phyloP scores from a whole-genome alignment of 805 yeast genomes.

The Kodamaea laetipori region DNA sequence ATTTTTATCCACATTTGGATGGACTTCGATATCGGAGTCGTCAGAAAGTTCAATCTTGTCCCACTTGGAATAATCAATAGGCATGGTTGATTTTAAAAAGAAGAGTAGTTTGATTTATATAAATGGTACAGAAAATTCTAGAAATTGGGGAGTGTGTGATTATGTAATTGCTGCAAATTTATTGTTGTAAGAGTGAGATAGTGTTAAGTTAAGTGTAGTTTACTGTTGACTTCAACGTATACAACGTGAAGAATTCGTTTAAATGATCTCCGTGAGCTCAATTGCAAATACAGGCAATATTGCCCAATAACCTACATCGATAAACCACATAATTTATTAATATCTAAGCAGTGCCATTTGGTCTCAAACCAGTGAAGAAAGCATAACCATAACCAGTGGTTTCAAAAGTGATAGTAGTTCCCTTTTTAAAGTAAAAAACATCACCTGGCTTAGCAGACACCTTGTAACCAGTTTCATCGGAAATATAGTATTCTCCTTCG shows the following conservation, averaged over 20 bases:
- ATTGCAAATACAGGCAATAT: too few relatives aligned
- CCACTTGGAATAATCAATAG: slow-evolving; percentile 96
- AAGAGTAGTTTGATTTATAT: not conserved
- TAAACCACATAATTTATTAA: not conserved
- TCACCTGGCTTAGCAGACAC: slow-evolving; percentile 65
- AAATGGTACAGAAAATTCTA: not conserved
- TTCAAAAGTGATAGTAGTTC: slow-evolving; percentile 60
- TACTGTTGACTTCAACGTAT: too few relatives aligned
- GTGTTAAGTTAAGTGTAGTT: not conserved
- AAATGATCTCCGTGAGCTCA: too few relatives aligned
- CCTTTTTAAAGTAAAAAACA: slow-evolving; percentile 65
- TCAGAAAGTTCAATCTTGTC: slow-evolving; percentile 94
- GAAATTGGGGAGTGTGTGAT: not conserved
- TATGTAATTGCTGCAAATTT: slow-evolving; percentile 4
- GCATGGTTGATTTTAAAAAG: slow-evolving; percentile 50
- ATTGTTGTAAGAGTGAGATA: not conserved
- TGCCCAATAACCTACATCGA: not conserved
- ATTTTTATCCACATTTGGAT: slow-evolving; percentile 93
- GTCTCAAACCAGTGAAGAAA: slow-evolving; percentile 62
- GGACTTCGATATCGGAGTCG: slow-evolving; percentile 96
- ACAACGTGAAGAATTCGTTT: too few relatives aligned
- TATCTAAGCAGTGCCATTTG: slow-evolving; percentile 28
- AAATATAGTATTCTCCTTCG: slow-evolving; percentile 61
- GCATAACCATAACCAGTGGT: slow-evolving; percentile 68
- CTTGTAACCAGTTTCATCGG: slow-evolving; percentile 64